These are phyloP conservation scores for Pulveroboletus sp. DNA, from an alignment of 768 basidiomycete species.

Conservation along the genomic window DNA sequence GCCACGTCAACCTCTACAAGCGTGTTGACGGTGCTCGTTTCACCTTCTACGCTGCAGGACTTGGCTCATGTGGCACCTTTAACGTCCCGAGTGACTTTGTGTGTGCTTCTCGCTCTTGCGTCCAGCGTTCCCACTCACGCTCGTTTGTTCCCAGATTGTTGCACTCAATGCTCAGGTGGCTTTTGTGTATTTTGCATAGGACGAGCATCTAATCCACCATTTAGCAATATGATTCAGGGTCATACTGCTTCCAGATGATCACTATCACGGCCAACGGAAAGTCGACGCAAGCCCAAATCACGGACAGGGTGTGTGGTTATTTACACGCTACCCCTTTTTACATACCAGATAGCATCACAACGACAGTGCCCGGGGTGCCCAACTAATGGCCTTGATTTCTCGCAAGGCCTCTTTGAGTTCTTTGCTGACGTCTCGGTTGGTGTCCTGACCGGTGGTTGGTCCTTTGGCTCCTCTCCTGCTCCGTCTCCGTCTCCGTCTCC, in stretches of 20 bases:
- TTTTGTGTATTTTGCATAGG: neutral
- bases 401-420: slow-evolving; percentile 57
- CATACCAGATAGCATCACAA: neutral
- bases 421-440: slow-evolving; percentile 49
- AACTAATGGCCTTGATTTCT: slow-evolving; percentile 61
- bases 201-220: slow-evolving; percentile 1
- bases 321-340: neutral
- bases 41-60: slow-evolving; percentile 39
- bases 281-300: slow-evolving; percentile 51
- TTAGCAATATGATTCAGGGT: slow-evolving; percentile 53
- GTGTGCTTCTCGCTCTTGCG: slow-evolving; percentile 3
- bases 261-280: slow-evolving; percentile 59
- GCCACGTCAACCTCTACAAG: slow-evolving; percentile 19
- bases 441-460: slow-evolving; percentile 58
- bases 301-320: slow-evolving; percentile 46
- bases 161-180: slow-evolving; percentile 36
- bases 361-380: slow-evolving; percentile 65
- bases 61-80: slow-evolving; percentile 39
- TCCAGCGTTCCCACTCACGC: slow-evolving; percentile 3
- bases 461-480: slow-evolving; percentile 26
- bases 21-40: slow-evolving; percentile 23
- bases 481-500: slow-evolving; percentile 12
- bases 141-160: slow-evolving; percentile 41
- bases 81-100: slow-evolving; percentile 34
- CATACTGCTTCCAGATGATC: slow-evolving; percentile 57